Evolutionary conservation across 73 alveolate species (phyloP).

Genomic region (Paraurostyla sp.): DNA sequence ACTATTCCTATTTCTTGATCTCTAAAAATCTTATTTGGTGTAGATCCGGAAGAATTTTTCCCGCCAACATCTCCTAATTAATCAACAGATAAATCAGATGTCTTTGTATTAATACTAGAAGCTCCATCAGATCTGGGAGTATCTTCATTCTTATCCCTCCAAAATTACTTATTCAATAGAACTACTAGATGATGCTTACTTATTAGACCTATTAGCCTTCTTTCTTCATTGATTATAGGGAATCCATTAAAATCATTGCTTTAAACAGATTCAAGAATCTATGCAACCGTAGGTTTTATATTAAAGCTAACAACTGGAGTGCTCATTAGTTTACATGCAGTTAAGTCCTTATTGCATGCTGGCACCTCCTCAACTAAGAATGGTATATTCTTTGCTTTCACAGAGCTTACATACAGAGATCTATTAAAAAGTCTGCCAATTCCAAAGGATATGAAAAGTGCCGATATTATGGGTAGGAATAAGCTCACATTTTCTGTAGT

Average conservation of each 20-base stretch:
- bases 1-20: background rate
- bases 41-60: background rate
- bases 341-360: background rate
- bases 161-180: conserved; percentile 31
- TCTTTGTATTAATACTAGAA: background rate
- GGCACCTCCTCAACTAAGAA: conserved; percentile 60
- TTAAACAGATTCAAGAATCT: background rate
- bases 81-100: background rate
- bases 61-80: background rate
- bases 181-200: conserved; percentile 29
- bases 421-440: conserved; percentile 75
- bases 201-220: conserved; percentile 50
- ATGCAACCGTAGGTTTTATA: background rate
- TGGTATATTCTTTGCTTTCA: conserved; percentile 58
- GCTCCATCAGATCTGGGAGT: background rate
- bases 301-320: background rate
- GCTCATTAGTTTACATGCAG: conserved; percentile 61
- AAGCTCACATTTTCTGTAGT: conserved; percentile 78
- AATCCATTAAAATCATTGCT: conserved; percentile 31
- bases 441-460: conserved; percentile 66
- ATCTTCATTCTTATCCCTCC: background rate
- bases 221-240: conserved; percentile 47
- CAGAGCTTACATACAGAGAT: conserved; percentile 60
- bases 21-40: background rate
- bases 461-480: conserved; percentile 75